A percentile compares a stretch with the other conserved stretches of the same genome.
These are phyloP conservation scores for Lepiota brunneoincarnata DNA, from an alignment of 768 basidiomycete genomes.

Conservation along the genomic window DNA sequence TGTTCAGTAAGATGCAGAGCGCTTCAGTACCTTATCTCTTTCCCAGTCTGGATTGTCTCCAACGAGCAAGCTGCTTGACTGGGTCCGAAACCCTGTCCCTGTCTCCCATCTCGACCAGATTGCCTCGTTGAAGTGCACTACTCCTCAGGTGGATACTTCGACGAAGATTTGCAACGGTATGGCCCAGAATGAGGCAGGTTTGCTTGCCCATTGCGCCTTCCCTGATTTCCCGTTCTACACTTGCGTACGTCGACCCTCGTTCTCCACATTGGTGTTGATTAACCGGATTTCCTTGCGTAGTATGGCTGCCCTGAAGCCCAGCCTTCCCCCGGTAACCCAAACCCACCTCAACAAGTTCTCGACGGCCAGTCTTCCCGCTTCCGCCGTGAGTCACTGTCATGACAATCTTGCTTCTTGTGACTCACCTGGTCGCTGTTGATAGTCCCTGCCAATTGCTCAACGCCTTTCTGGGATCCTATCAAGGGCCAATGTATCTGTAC, in stretches of 20 bases:
- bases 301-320: conserved; percentile 66
- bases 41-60: conserved; percentile 70
- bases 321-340: conserved; percentile 59
- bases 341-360: conserved; percentile 56
- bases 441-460: conserved; percentile 74
- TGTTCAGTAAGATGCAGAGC: conserved; percentile 12
- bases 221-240: conserved; percentile 78
- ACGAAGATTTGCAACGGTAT: conserved; percentile 76
- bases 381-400: conserved; percentile 43
- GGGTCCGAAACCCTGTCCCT: conserved; percentile 70
- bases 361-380: conserved; percentile 44
- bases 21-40: background rate
- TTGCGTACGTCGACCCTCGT: conserved; percentile 47
- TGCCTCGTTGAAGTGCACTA: conserved; percentile 58
- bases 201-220: conserved; percentile 62
- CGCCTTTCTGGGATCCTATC: conserved; percentile 81
- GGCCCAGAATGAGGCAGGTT: conserved; percentile 60
- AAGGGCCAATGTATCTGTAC: conserved; percentile 62
- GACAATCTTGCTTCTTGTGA: background rate
- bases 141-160: conserved; percentile 53
- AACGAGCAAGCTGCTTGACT: conserved; percentile 68
- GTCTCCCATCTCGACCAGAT: conserved; percentile 53
- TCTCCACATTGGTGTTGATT: background rate
- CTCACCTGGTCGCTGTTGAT: background rate
- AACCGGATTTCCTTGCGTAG: conserved; percentile 27